Conservation (phyloP, 2,329 filamentous ascomycete species). For the Mycosphaerelloides madeirae region DNA sequence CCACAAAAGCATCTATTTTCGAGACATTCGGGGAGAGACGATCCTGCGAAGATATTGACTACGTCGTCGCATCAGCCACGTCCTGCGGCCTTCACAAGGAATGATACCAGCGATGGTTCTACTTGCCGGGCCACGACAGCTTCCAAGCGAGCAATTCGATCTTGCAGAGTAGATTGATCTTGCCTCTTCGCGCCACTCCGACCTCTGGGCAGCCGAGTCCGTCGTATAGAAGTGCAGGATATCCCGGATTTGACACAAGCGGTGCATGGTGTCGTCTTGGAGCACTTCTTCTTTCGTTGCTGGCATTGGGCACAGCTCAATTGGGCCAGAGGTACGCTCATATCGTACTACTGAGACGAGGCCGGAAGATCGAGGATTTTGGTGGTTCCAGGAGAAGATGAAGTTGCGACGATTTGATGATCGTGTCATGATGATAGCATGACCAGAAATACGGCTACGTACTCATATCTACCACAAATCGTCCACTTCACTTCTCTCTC, state of each 20-base stretch:
- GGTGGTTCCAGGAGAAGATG: too few relatives aligned
- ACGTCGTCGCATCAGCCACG: not conserved
- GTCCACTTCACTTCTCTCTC: too few relatives aligned
- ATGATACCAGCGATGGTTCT: too few relatives aligned
- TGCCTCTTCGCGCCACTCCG: not conserved
- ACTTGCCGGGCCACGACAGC: not conserved
- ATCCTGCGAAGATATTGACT: not conserved
- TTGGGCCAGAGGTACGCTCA: conserved; percentile 4
- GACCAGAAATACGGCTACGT: too few relatives aligned
- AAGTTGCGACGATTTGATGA: too few relatives aligned
- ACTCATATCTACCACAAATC: too few relatives aligned
- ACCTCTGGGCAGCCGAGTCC: conserved; percentile 8
- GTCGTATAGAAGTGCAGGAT: conserved; percentile 6
- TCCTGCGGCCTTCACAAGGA: too few relatives aligned
- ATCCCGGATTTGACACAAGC: conserved; percentile 9
- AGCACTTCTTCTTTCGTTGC: conserved; percentile 9
- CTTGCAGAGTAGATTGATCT: not conserved
- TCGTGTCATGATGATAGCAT: too few relatives aligned
- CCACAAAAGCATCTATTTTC: conserved; percentile 5
- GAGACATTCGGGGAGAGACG: not conserved
- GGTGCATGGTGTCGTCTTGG: conserved; percentile 5
- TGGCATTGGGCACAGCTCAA: conserved; percentile 7
- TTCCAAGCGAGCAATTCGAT: conserved; percentile 1
- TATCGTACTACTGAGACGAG: not conserved
- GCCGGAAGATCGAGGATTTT: too few relatives aligned